A percentile compares a stretch with the other conserved stretches of the same genome.
Evolutionary conservation across 345 rosid genomes (phyloP).

Genomic region (Tarenaya hassleriana): DNA sequence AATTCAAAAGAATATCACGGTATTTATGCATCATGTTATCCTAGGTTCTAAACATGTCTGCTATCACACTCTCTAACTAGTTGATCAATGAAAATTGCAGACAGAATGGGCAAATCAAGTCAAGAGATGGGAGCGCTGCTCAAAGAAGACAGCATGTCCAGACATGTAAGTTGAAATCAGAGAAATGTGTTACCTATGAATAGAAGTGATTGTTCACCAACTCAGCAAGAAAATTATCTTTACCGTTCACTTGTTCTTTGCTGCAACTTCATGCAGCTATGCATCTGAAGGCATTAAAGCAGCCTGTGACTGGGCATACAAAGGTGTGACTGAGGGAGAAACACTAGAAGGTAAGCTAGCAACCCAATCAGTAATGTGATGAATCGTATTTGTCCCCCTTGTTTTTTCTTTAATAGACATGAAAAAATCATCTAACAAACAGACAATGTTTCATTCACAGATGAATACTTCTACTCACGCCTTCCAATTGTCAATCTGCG

Average conservation of each 20-base stretch:
- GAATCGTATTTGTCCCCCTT: slow-evolving; percentile 2
- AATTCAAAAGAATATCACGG: slow-evolving; percentile 61
- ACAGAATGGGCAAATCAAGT: slow-evolving; percentile 60
- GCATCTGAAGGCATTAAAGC: slow-evolving; percentile 79
- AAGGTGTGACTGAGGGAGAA: slow-evolving; percentile 54
- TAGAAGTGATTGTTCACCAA: slow-evolving; percentile 10
- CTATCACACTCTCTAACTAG: slow-evolving; percentile 4
- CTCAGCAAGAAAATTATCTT: neutral
- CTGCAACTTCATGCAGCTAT: slow-evolving; percentile 38
- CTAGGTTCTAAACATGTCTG: neutral
- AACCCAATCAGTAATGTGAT: neutral
- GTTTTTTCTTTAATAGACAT: neutral
- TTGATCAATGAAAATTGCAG: slow-evolving; percentile 31
- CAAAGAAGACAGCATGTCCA: slow-evolving; percentile 54
- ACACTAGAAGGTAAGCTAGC: slow-evolving; percentile 43
- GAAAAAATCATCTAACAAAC: neutral
- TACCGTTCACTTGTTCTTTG: slow-evolving; percentile 1
- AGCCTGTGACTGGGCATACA: slow-evolving; percentile 88
- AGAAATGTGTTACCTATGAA: slow-evolving; percentile 7
- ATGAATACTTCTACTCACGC: slow-evolving; percentile 71
- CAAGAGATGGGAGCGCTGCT: slow-evolving; percentile 61
- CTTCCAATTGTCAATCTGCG: slow-evolving; percentile 52
- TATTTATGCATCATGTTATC: slow-evolving; percentile 17
- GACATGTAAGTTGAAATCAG: slow-evolving; percentile 43
- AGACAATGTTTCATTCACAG: slow-evolving; percentile 32